These are phyloP conservation scores for Tuber magnatum DNA, from an alignment of 495 filamentous ascomycete genomes.

Conservation along the genomic window DNA sequence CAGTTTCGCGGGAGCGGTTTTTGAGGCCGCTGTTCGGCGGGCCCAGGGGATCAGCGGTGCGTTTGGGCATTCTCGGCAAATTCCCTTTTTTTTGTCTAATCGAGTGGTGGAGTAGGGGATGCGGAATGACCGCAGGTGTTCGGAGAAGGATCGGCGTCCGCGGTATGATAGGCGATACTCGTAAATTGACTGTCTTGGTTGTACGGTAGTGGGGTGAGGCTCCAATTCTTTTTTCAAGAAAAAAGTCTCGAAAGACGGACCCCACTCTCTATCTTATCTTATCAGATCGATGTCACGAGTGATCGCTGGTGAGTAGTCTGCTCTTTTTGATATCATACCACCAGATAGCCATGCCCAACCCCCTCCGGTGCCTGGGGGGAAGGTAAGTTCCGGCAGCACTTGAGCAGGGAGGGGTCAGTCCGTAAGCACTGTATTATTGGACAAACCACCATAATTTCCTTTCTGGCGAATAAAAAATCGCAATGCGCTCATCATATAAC, in stretches of 20 bases:
- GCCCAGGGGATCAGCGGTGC: constrained; percentile 42
- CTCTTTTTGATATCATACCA: background rate
- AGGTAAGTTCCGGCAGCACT: no score
- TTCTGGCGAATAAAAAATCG: no score
- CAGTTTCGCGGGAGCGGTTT: constrained; percentile 34
- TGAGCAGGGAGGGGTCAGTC: no score
- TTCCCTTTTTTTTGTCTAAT: background rate
- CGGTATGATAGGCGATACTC: no score
- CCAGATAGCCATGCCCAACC: no score
- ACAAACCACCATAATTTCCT: no score
- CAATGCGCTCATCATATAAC: no score
- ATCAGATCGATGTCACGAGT: background rate
- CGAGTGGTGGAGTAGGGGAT: background rate
- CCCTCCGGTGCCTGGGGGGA: no score
- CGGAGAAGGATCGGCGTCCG: background rate
- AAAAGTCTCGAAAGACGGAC: background rate
- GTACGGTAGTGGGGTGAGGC: background rate
- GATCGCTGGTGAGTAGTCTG: background rate
- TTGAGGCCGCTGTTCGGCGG: constrained; percentile 43
- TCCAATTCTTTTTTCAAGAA: background rate
- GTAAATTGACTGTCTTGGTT: background rate
- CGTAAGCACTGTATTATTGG: no score
- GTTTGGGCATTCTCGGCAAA: constrained; percentile 41
- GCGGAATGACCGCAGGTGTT: background rate
- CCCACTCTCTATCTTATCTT: background rate